A percentile compares a stretch with the other conserved stretches of the same genome.
Conservation (phyloP, 2,329 filamentous ascomycete genomes). For the Scedosporium minutisporum region DNA sequence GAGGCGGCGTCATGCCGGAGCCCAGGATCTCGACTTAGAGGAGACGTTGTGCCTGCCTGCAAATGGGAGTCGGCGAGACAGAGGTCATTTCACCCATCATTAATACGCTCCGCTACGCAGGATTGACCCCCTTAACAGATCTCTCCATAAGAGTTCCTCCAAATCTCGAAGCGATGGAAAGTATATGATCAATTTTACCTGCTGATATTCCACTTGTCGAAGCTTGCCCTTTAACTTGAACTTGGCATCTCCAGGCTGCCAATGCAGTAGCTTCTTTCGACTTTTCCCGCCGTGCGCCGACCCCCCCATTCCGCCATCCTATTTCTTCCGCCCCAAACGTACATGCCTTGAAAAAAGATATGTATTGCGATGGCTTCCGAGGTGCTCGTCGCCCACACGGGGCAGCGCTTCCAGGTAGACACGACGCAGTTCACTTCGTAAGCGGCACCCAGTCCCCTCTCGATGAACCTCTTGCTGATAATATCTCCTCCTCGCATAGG, state of each 20-base stretch:
- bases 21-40: not conserved
- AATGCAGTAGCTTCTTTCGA: not conserved
- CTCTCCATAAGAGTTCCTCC: not conserved
- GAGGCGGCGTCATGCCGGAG: not conserved
- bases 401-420: constrained; percentile 75
- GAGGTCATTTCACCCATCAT: not conserved
- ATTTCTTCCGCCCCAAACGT: not conserved
- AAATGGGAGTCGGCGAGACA: not conserved
- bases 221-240: not conserved
- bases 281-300: not conserved
- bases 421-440: constrained; percentile 66
- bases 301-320: not conserved
- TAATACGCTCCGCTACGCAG: not conserved
- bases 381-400: constrained; percentile 87
- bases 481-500: constrained; percentile 30
- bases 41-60: not conserved
- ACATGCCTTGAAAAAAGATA: constrained; percentile 21
- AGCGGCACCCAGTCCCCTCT: constrained; percentile 16
- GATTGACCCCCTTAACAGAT: not conserved
- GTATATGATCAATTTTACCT: not conserved
- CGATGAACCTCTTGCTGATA: not conserved
- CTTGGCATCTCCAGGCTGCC: not conserved
- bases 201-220: not conserved
- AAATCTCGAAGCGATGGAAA: not conserved
- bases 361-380: constrained; percentile 72